Base-by-base conservation (phyloP, 148 eudicot genomes). In the Agrostemma githago region DNA sequence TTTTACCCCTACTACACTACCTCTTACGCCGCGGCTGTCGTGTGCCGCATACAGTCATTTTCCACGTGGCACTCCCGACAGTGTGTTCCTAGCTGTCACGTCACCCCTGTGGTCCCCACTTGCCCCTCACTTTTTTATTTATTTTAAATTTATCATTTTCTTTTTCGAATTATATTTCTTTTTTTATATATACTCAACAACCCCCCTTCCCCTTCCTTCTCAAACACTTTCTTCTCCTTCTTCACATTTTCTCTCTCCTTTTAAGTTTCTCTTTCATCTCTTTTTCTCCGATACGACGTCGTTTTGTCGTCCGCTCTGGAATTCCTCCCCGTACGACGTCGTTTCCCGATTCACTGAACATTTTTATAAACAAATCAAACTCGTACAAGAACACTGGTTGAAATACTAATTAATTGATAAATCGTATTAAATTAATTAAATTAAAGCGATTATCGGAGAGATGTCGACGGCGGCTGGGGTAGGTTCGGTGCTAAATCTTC, bases 401-500 rank as follows among this genome's bases (percentile, higher is more conserved):
- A 21, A 8, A 19, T 17, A 19, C 3, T 3, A 67, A 41, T 38
- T 10, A 48, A 74, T 74, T 8, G 39, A 66, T 38, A 48, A 48
- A 48, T 34, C 37, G 16, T 5, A 5, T 4, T 26, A 74, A 7
- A 7, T 8, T 39, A 9, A 74, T n/a, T 3, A 21, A 6, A 64
- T 15, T 21, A 12, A 19, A 6, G 44, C 16, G 19, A 42, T 68
- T 64, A 42, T 43, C 9, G 68, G 6, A 72, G 72, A 44, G 56
- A 84, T 86, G 91, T 83, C 89, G 86, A 82, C 79, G 78, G 81
- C 81, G 43, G 80, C 81, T 0, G 80, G 78, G 3, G 58, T 75
- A 70, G 85, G 87, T 68, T 81, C 89, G 57, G 79, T 60, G 16
- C 2, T 82, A 48, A 86, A 80, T 57, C 67, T 65, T 70, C 80